Base-by-base conservation (phyloP, 2,329 filamentous ascomycete genomes). In the Berkeleyomyces rouxiae region DNA sequence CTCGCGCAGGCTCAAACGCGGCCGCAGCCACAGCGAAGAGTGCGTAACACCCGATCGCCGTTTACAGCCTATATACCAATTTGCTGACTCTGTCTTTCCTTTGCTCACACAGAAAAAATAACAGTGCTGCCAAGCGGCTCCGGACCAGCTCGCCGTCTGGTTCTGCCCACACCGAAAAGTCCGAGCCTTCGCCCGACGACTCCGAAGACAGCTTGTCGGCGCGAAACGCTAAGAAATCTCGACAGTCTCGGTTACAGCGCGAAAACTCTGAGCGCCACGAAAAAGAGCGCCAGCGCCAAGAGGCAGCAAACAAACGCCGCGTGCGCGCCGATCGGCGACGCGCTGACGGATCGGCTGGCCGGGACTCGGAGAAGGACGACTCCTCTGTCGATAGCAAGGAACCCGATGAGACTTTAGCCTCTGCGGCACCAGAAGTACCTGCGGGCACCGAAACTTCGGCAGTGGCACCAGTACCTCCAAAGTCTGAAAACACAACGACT, bases 11-110 rank as follows among this genome's bases (percentile, higher is more conserved):
- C 80, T 83, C 33, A 99, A 99, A 76, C 80, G 93, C 69, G 86
- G 85, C 66, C 83, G 92, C 66, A 95, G 93, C 69, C 90, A 93
- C 65, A 96, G 90, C 70, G 90, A 96, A 80, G 89, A 95, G 92
- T 97, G 79, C 74, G 90, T 83, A 55, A 10, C 3, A 31, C 39
- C n/a, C 7, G 16, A 7, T 33, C 39, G 16, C 2, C 31, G n/a
- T 31, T 16, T 9, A 36, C 40, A 46, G 40, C 40, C 13, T 44
- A 59, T 46, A 11, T 44, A 36, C 33, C 37, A 23, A 46, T 7
- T 23, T 60, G n/a, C 57, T 58, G 42, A 63, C 37, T 42, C 16
- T 63, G 23, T 55, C 7, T 44, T 44, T 57, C n/a, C 33, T 40
- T 9, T 61, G 63, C 63, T 59, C 67, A 66, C 44, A 37, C 68